Conservation (phyloP, 1,139 yeast species). For the Blastobotrys elegans region DNA sequence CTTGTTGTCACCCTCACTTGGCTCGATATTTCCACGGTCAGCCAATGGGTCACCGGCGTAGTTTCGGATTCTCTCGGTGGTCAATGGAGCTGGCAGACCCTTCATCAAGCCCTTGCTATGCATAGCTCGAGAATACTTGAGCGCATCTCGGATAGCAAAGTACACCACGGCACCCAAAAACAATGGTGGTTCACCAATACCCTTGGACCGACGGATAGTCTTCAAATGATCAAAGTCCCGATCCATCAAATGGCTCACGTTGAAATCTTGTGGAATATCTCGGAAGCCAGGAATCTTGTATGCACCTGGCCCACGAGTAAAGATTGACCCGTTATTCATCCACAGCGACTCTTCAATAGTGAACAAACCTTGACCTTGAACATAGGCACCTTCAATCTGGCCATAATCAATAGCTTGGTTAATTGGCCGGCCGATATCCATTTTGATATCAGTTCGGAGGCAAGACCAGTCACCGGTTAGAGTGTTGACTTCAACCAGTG, state of each 20-base stretch:
- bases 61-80: constrained; percentile 41
- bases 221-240: constrained; percentile 40
- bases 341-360: constrained; percentile 45
- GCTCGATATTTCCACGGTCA: constrained; percentile 31
- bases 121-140: constrained; percentile 35
- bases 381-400: constrained; percentile 46
- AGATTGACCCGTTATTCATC: constrained; percentile 39
- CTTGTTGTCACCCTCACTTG: constrained; percentile 33
- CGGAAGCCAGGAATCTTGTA: constrained; percentile 46
- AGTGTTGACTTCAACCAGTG: constrained; percentile 42
- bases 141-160: constrained; percentile 44
- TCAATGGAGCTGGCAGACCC: constrained; percentile 36
- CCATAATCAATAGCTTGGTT: constrained; percentile 46
- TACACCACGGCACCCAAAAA: constrained; percentile 40
- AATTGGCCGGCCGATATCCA: constrained; percentile 45
- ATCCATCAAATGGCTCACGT: constrained; percentile 38
- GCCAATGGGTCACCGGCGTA: constrained; percentile 37
- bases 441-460: constrained; percentile 39
- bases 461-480: constrained; percentile 45
- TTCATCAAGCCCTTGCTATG: constrained; percentile 24
- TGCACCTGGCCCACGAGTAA: constrained; percentile 46
- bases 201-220: constrained; percentile 41
- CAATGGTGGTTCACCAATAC: constrained; percentile 46
- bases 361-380: constrained; percentile 45
- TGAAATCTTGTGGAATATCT: constrained; percentile 41